Conservation (phyloP, 495 filamentous ascomycete species). For the Xylaria flabelliformis region DNA sequence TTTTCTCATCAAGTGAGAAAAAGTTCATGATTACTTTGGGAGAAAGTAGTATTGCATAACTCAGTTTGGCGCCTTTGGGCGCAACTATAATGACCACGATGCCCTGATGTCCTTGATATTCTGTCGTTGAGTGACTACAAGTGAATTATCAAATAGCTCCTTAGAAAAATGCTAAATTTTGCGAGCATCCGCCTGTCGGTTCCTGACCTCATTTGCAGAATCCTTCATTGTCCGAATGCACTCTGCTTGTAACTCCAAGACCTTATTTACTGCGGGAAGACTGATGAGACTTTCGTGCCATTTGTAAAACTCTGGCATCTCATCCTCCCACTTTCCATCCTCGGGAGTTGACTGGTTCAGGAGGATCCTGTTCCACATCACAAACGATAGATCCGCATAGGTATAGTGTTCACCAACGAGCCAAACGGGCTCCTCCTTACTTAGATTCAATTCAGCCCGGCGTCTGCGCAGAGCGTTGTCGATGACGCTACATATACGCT, state of each 20-base stretch:
- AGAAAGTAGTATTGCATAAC: not conserved
- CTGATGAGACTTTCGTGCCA: slow-evolving; percentile 45
- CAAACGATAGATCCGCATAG: slow-evolving; percentile 66
- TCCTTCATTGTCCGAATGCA: slow-evolving; percentile 32
- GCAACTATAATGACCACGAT: not conserved
- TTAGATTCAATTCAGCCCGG: slow-evolving; percentile 33
- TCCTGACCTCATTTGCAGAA: slow-evolving; percentile 19
- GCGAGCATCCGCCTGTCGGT: slow-evolving; percentile 22
- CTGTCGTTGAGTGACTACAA: not conserved
- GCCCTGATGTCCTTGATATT: not conserved
- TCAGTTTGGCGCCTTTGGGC: not conserved
- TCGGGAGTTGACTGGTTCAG: slow-evolving; percentile 21
- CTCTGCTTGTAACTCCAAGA: slow-evolving; percentile 45
- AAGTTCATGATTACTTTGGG: not conserved
- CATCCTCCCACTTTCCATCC: slow-evolving; percentile 26
- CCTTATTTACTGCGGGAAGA: slow-evolving; percentile 50
- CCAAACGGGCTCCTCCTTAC: slow-evolving; percentile 54
- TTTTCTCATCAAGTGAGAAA: not conserved
- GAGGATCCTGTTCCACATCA: slow-evolving; percentile 57
- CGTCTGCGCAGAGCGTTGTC: slow-evolving; percentile 57
- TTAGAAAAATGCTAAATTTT: not conserved
- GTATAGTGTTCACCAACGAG: slow-evolving; percentile 65
- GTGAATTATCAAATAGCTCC: not conserved
- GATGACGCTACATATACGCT: slow-evolving; percentile 65
- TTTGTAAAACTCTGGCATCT: slow-evolving; percentile 45